Conservation (phyloP, 257 asterid genomes). For the Capsicum chinense region DNA sequence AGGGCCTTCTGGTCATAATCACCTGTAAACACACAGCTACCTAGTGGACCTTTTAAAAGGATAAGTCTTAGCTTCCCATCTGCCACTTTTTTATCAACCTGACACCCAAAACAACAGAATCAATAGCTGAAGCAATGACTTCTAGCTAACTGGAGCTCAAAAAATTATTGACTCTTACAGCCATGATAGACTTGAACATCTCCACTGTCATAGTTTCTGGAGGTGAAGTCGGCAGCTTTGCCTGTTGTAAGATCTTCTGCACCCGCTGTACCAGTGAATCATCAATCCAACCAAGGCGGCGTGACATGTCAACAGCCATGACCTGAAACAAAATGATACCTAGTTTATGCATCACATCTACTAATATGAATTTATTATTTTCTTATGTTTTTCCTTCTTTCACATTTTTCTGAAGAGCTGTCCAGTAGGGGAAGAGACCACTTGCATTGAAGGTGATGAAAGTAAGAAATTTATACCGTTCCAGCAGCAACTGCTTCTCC, state of each 20-base stretch:
- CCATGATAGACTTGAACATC: slow-evolving; percentile 93
- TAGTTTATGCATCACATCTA: slow-evolving; percentile 15
- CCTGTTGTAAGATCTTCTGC: slow-evolving; percentile 59
- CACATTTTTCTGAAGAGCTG: background rate
- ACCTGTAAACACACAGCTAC: slow-evolving; percentile 88
- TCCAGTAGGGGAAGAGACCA: background rate
- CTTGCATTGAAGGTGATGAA: background rate
- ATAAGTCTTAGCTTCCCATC: slow-evolving; percentile 89
- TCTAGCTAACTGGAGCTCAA: slow-evolving; percentile 7
- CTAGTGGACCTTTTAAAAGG: slow-evolving; percentile 91
- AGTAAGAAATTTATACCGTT: slow-evolving; percentile 48
- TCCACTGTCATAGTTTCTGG: slow-evolving; percentile 81
- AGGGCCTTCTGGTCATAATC: slow-evolving; percentile 80
- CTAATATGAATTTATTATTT: background rate
- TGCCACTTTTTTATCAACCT: slow-evolving; percentile 98
- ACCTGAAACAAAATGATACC: slow-evolving; percentile 53
- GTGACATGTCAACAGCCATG: slow-evolving; percentile 97
- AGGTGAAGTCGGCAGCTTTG: slow-evolving; percentile 86
- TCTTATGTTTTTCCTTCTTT: background rate
- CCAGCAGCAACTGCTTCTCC: slow-evolving; percentile 99
- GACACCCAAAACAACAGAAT: slow-evolving; percentile 33
- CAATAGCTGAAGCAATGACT: background rate
- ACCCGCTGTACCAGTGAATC: slow-evolving; percentile 79
- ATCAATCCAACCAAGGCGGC: slow-evolving; percentile 94
- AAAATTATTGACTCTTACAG: slow-evolving; percentile 60